phyloP scores from a whole-genome alignment of 306 rosid genomes.

The Mucuna pruriens region DNA sequence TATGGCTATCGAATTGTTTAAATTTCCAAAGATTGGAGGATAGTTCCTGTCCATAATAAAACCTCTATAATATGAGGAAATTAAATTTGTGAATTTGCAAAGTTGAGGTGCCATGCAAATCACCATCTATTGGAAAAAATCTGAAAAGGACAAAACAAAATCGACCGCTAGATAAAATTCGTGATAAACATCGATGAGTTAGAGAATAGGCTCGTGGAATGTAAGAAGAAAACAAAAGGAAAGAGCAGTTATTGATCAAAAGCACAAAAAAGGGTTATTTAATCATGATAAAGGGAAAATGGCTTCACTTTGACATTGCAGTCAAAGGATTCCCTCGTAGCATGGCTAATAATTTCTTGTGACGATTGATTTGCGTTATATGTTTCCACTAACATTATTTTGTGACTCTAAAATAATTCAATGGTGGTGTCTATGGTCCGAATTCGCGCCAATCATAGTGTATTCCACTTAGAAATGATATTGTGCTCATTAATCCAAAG shows the following conservation, averaged over 20 bases:
- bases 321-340: background rate
- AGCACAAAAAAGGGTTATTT: background rate
- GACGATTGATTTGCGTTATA: background rate
- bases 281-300: conserved; percentile 13
- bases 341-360: background rate
- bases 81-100: background rate
- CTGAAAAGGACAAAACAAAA: background rate
- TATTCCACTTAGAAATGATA: background rate
- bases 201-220: background rate
- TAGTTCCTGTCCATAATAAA: background rate
- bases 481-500: background rate
- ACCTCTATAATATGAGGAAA: background rate
- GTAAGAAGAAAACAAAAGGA: background rate
- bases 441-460: background rate
- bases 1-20: too few relatives aligned
- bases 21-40: background rate
- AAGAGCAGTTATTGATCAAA: background rate
- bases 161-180: background rate
- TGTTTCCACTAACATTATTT: background rate
- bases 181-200: background rate
- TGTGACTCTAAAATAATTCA: conserved; percentile 30
- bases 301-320: background rate
- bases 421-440: background rate
- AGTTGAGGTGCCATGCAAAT: background rate
- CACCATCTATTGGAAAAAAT: background rate